Evolutionary conservation across 1,284 basidiomycete genomes (phyloP), one percentile per base, ranked within the genome.

Genomic region (Puccinia brachypodii): DNA sequence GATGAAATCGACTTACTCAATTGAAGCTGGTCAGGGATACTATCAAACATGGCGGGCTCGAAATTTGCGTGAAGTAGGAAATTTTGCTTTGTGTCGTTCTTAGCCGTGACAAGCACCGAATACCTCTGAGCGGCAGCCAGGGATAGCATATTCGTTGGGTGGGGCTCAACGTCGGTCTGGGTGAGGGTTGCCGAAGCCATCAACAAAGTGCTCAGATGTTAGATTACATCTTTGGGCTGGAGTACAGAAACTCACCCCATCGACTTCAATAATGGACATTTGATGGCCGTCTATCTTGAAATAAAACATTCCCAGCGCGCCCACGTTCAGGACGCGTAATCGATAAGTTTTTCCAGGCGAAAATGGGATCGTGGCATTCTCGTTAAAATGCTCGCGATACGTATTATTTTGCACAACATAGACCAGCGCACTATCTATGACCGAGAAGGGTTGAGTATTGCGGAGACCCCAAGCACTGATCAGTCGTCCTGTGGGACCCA

Each of bases 121-220:
- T 96, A 97, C n/a, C 96, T 91, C 87, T 98, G 96, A 0, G 95
- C 95, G 68, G 93, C 94, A 6, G 93, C 89, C 82, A 97, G 83
- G 60, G 90, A 89, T 75, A 98, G 84, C 44, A 92, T 86, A 85
- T 94, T 92, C 82, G 91, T 90, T 0, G 91, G 89, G 77, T 88
- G 92, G 83, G 92, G 91, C 85, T 92, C 89, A 1, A 91, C 89
- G 86, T 97, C 95, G 3, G 77, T 79, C 77, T 79, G 50, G 22
- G 11, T 44, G 36, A 13, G 22, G n/a, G 44, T 28, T 40, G 19
- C 13, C 3, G 28, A 40, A 22, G 16, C 16, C 31, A 14, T 31
- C 58, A 62, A 31, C 58, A 56, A 56, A 56, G 19, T n/a, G n/a
- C 36, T 36, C 36, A 16, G 36, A 31, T 31, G 33, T 19, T 6